Percentiles rank a stretch among this genome's conserved stretches.
phyloP scores from a whole-genome alignment of 176 grass and related monocot genomes.

The Oryza longistaminata region DNA sequence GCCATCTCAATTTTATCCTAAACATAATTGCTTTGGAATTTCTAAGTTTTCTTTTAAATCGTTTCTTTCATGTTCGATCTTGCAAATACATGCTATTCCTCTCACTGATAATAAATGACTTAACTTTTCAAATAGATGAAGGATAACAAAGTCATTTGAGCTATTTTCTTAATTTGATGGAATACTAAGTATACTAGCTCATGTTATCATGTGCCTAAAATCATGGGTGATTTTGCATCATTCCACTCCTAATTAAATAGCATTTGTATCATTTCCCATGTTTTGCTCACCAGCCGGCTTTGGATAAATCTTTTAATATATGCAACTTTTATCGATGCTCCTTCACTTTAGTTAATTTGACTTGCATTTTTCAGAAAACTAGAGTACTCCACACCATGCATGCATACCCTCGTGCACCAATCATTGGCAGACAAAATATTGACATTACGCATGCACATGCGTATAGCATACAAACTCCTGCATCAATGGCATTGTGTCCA shows the following conservation, averaged over 20 bases:
- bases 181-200: not conserved
- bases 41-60: not conserved
- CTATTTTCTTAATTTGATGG: not conserved
- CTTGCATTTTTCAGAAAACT: not conserved
- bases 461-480: slow-evolving; percentile 2
- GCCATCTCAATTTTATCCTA: not conserved
- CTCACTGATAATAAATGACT: not conserved
- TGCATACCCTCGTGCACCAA: not conserved
- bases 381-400: not conserved
- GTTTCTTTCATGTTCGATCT: not conserved
- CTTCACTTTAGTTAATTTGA: not conserved
- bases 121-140: not conserved
- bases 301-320: not conserved
- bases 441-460: slow-evolving; percentile 10
- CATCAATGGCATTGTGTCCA: not conserved
- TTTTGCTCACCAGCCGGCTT: not conserved
- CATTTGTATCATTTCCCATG: not conserved
- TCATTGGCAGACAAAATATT: slow-evolving; percentile 46
- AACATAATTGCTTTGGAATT: not conserved
- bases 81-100: too few relatives aligned
- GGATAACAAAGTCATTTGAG: not conserved
- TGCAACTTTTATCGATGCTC: not conserved
- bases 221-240: not conserved
- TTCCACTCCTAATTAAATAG: not conserved
- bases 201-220: not conserved